Conservation (phyloP, 805 yeast species). For the Myxozyma melibiosi region DNA sequence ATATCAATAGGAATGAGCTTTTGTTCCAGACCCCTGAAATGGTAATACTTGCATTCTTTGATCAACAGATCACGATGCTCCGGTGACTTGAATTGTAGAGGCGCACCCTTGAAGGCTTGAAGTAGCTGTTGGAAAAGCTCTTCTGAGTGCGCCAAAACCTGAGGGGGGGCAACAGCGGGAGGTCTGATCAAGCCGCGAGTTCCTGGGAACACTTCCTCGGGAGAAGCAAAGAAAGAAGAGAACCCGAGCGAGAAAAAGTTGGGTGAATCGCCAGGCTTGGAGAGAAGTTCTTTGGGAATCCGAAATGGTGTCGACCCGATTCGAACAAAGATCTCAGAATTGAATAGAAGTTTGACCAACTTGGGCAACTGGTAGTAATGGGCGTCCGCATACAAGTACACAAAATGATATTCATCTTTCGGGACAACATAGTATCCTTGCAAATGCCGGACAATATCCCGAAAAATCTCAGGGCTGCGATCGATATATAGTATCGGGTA, state of each 20-base stretch:
- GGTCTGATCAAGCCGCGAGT: slow-evolving; percentile 62
- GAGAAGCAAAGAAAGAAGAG: slow-evolving; percentile 55
- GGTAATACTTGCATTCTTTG: slow-evolving; percentile 74
- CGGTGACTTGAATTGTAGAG: slow-evolving; percentile 52
- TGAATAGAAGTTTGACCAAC: slow-evolving; percentile 51
- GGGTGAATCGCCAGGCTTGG: slow-evolving; percentile 68
- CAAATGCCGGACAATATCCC: slow-evolving; percentile 66
- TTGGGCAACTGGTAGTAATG: slow-evolving; percentile 67
- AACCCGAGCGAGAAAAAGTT: slow-evolving; percentile 72
- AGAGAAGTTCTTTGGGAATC: slow-evolving; percentile 58
- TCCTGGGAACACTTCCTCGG: slow-evolving; percentile 46
- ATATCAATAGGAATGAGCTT: slow-evolving; percentile 57
- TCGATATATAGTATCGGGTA: slow-evolving; percentile 60
- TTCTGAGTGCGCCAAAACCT: slow-evolving; percentile 55
- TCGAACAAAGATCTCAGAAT: slow-evolving; percentile 58
- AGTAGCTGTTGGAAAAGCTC: slow-evolving; percentile 58
- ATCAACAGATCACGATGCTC: slow-evolving; percentile 59
- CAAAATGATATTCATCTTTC: slow-evolving; percentile 60
- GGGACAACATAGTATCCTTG: slow-evolving; percentile 72
- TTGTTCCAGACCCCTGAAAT: slow-evolving; percentile 76
- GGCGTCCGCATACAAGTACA: slow-evolving; percentile 68
- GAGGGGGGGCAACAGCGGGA: slow-evolving; percentile 69
- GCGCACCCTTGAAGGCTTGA: slow-evolving; percentile 57
- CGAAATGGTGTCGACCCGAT: slow-evolving; percentile 65
- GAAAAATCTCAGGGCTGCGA: slow-evolving; percentile 70